A percentile compares a stretch with the other conserved stretches of the same genome.
phyloP scores from a whole-genome alignment of 257 asterid genomes.

The Nicotiana undulata region DNA sequence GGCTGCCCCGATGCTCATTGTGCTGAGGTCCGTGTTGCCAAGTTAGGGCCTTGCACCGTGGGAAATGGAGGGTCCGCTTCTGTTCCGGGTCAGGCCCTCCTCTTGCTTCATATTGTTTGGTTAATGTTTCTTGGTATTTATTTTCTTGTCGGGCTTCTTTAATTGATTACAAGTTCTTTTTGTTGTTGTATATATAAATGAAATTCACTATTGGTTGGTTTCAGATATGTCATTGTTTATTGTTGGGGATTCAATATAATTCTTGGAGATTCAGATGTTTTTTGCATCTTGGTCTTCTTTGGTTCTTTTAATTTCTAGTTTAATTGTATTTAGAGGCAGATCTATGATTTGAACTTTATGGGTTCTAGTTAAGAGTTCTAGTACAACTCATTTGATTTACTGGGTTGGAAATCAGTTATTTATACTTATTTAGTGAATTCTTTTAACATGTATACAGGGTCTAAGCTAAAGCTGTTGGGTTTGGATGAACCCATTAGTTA shows the following conservation, averaged over 20 bases:
- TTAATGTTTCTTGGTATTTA: slow-evolving; percentile 69
- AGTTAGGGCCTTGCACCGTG: slow-evolving; percentile 65
- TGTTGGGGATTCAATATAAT: not conserved
- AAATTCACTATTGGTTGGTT: not conserved
- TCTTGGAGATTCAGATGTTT: not conserved
- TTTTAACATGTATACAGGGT: too few species aligned
- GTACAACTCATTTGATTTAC: too few species aligned
- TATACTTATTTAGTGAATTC: too few species aligned
- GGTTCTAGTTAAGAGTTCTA: too few species aligned
- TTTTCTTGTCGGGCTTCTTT: slow-evolving; percentile 72
- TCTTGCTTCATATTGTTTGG: slow-evolving; percentile 88
- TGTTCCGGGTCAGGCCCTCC: slow-evolving; percentile 73
- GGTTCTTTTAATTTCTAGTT: not conserved
- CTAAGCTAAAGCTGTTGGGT: too few species aligned
- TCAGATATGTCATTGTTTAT: not conserved
- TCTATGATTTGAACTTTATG: too few species aligned
- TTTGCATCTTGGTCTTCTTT: not conserved
- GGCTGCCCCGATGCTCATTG: slow-evolving; percentile 94
- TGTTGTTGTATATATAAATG: not conserved
- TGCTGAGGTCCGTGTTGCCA: slow-evolving; percentile 64
- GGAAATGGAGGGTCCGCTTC: slow-evolving; percentile 77
- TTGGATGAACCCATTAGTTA: too few species aligned
- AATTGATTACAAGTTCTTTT: slow-evolving; percentile 6
- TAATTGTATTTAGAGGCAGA: not conserved
- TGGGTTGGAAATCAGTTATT: too few species aligned